Evolutionary conservation across 1,284 basidiomycete genomes (phyloP), one percentile per base, ranked within the genome.

Genomic region (Trametes hirsuta): DNA sequence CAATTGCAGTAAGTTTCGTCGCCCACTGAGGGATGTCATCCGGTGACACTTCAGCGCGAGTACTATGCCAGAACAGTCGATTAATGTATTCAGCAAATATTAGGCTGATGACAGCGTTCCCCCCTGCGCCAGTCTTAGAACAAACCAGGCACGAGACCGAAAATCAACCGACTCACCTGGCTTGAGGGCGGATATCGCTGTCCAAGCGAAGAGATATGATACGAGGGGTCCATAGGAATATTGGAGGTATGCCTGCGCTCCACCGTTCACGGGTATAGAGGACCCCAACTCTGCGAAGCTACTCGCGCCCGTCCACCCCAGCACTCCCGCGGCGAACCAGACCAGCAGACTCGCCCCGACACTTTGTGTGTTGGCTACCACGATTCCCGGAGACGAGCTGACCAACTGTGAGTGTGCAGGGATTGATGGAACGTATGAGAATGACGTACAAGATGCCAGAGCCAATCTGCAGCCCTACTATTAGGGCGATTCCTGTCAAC

Each of bases 241-340:
- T 24, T 89, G 87, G 15, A 98, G 86, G 74, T 98, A 93, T 15
- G 89, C 95, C 73, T 97, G 95, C 14, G 94, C 88, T 24, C 95
- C 95, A 25, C 95, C 95, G 67, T 95, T 94, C 66, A 90, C 81
- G 56, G 88, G 94, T 77, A 93, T 94, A 58, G 84, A 88, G 39
- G 86, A 87, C 55, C 93, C 92, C 54, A 97, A 80, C 75, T 97
- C 93, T 8, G 94, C 93, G 72, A 90, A 96, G 66, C 90, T 94
- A 72, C 91, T 94, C 42, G 94, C 94, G 3, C 95, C 95, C 4
- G 95, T 97, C 95, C 95, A 97, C 2, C 85, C 93, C 11, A 98
- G 77, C 11, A 95, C 59, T 3, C 94, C 94, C 55, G 91, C 88
- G 3, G 83, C 77, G 10, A 91, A 66, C 94, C 94, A 96, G 8